Percentiles rank a stretch among this genome's conserved stretches.
phyloP scores from a whole-genome alignment of 495 filamentous ascomycete genomes.

The Trichoderma gamsii region DNA sequence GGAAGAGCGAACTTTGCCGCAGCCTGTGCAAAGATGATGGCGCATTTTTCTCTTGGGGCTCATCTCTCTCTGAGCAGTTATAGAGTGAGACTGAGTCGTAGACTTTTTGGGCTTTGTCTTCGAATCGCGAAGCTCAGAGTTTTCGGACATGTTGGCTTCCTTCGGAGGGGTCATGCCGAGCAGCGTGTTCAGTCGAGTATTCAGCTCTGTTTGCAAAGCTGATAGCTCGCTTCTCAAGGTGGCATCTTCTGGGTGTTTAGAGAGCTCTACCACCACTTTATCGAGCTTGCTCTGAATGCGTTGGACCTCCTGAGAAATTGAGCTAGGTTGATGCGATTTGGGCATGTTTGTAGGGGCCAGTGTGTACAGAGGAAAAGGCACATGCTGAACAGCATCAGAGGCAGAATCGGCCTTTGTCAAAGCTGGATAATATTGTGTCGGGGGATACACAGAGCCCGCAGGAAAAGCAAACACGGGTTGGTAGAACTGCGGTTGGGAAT shows the following conservation, averaged over 20 bases:
- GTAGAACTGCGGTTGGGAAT: not conserved
- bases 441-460: not conserved
- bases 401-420: not conserved
- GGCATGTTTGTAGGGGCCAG: not conserved
- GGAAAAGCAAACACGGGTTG: not conserved
- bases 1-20: conserved; percentile 15
- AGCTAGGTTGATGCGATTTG: not conserved
- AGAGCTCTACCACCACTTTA: not conserved
- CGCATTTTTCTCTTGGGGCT: not conserved
- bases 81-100: not conserved
- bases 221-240: not conserved
- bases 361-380: not conserved
- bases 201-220: not conserved
- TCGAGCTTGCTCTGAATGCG: not conserved
- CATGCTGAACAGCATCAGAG: not conserved
- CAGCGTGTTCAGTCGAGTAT: not conserved
- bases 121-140: not conserved
- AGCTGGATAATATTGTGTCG: not conserved
- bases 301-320: not conserved
- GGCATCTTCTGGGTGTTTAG: not conserved
- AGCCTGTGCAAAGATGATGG: conserved; percentile 13
- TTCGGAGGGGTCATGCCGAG: not conserved
- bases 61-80: not conserved
- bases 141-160: not conserved
- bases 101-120: not conserved